These are phyloP conservation scores for Penicillium diatomitis DNA, from an alignment of 495 filamentous ascomycete genomes.

Conservation along the genomic window DNA sequence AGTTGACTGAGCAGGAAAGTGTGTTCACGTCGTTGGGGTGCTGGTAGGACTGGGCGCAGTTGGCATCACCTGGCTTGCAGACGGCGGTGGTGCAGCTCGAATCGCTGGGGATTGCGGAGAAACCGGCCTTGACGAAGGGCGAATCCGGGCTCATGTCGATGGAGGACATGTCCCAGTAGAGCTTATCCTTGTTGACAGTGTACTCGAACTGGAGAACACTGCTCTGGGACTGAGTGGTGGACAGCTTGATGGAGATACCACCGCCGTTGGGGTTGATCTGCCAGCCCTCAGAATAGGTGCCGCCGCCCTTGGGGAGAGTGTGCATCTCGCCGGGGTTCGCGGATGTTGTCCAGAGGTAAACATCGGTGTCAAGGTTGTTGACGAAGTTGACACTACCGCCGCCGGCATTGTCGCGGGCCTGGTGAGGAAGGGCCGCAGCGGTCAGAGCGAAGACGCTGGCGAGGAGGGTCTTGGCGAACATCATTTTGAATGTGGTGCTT, in stretches of 20 bases:
- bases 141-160: slow-evolving; percentile 18
- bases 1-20: slow-evolving; percentile 16
- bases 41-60: slow-evolving; percentile 25
- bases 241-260: slow-evolving; percentile 40
- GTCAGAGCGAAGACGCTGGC: slow-evolving; percentile 16
- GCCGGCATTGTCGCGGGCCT: slow-evolving; percentile 4
- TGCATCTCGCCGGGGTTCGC: slow-evolving; percentile 28
- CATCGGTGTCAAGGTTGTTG: slow-evolving; percentile 26
- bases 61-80: slow-evolving; percentile 17
- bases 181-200: slow-evolving; percentile 12
- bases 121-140: slow-evolving; percentile 14
- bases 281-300: slow-evolving; percentile 27
- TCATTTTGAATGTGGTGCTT: slow-evolving; percentile 6
- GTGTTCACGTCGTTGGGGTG: slow-evolving; percentile 26
- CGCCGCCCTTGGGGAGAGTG: slow-evolving; percentile 29
- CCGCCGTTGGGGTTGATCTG: slow-evolving; percentile 33
- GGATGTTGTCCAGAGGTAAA: slow-evolving; percentile 38
- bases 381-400: slow-evolving; percentile 22
- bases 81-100: slow-evolving; percentile 17
- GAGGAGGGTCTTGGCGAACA: slow-evolving; percentile 17
- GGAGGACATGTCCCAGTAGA: slow-evolving; percentile 29
- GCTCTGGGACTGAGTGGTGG: slow-evolving; percentile 20
- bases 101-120: slow-evolving; percentile 14
- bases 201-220: slow-evolving; percentile 36
- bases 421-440: slow-evolving; percentile 12